Evolutionary conservation across 805 yeast species (phyloP).

Genomic region (Myxozyma neglecta): DNA sequence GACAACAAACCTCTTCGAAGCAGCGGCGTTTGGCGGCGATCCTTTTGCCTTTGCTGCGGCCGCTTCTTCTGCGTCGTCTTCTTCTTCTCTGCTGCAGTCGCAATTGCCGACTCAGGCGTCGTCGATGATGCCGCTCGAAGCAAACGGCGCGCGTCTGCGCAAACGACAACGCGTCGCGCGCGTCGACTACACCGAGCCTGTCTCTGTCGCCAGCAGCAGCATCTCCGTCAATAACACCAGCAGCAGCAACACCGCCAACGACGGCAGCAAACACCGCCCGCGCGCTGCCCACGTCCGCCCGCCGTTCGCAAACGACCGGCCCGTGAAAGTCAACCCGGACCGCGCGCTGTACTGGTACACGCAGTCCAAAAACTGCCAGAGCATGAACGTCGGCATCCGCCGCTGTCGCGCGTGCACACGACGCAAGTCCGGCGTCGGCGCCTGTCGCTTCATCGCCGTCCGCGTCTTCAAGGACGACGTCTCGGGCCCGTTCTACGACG

Average conservation of each 20-base stretch:
- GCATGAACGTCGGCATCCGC: slow-evolving; percentile 19
- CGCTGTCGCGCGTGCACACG: slow-evolving; percentile 30
- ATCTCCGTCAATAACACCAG: background rate
- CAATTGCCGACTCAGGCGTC: too few species aligned
- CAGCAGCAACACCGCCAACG: too few species aligned
- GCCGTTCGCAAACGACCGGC: slow-evolving; percentile 26
- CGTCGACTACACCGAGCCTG: too few species aligned
- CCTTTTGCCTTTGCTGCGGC: background rate
- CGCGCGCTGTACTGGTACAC: slow-evolving; percentile 14
- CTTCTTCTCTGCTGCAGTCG: too few species aligned
- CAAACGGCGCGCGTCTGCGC: too few species aligned
- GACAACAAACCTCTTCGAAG: slow-evolving; percentile 8
- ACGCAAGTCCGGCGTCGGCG: slow-evolving; percentile 30
- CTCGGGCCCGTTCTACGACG: slow-evolving; percentile 9
- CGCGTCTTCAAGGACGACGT: slow-evolving; percentile 28
- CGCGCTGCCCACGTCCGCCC: too few species aligned
- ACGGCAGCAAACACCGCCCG: too few species aligned
- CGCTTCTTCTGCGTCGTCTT: background rate
- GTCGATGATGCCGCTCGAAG: too few species aligned
- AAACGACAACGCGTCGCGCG: too few species aligned
- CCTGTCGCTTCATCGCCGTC: slow-evolving; percentile 29
- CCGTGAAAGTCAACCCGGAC: slow-evolving; percentile 22
- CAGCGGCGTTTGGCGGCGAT: slow-evolving; percentile 3
- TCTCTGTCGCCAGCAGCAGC: background rate
- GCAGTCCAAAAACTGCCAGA: slow-evolving; percentile 28